Base-by-base conservation (phyloP, 768 basidiomycete species). In the Hygrocybe coccinea region DNA sequence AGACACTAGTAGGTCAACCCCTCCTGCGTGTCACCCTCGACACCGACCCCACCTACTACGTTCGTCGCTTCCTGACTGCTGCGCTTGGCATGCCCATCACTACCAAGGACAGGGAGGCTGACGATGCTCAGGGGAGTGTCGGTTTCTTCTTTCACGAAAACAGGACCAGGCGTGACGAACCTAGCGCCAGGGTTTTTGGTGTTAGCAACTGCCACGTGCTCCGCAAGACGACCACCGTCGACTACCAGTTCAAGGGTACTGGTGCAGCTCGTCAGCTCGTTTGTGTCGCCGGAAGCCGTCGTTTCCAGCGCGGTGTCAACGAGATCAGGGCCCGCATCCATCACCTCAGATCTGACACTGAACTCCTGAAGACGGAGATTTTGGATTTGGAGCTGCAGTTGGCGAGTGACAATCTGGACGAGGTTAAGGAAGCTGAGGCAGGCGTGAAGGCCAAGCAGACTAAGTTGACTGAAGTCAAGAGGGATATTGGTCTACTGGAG, bases 11-110 rank as follows among this genome's bases (percentile, higher is more conserved):
- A 29, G 19, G 53, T 35, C 49, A 5, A 25, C 4, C 49, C 24
- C 33, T 50, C 4, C 15, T 50, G 33, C 22, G 24, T 25, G 33
- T 50, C 49, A 25, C 22, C n/a, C 21, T 25, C 49, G 15, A 50
- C 11, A 34, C 49, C n/a, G 33, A 35, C 54, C 37, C 67, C n/a
- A 61, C 53, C 22, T 44, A 45, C 44, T 56, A 64, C 36, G 46
- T 66, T 12, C 34, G 56, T 46, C 53, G 58, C 33, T 60, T 67
- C 24, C 44, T 71, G 45, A 69, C 69, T 56, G 54, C 66, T 24
- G 46, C 55, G 9, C 68, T 70, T 17, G 64, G 69, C 43, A 48
- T 69, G 11, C 59, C 11, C 15, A 68, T 69, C 47, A 57, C 66
- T 60, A 37, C 64, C 55, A 58, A 43, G 63, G 58, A 34, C 29